Evolutionary conservation across 306 rosid genomes (phyloP), one percentile per base, ranked within the genome.

Genomic region (Amphicarpaea edgeworthii): DNA sequence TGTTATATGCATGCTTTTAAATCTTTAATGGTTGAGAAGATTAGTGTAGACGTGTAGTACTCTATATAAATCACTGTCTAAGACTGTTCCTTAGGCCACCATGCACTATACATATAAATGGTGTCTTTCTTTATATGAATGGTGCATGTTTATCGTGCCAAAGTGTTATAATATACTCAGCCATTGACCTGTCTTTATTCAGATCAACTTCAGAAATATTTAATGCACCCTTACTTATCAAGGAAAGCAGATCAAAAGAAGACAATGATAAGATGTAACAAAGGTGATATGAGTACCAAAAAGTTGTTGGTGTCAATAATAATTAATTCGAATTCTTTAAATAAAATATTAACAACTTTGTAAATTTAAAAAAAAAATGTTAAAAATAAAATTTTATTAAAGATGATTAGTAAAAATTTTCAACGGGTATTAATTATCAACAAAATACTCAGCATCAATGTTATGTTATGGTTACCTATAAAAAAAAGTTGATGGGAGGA

Each of bases 201-300:
- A 8, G 41, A 46, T 23, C 40, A 24, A n/a, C 54, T 34, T 34
- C 5, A 57, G 9, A 51, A 66, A 66, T 59, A 37, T 57, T 62
- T 34, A 15, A 20, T 30, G 57, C 71, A 46, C 4, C 57, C 40
- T 32, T 66, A 46, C 70, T 80, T 69, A 57, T 62, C 49, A 40
- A 57, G 46, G 37, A 74, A 50, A 51, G 45, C 23, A 32, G 53
- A 57, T 51, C 5, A 23, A 67, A 42, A 61, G 57, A 68, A 58
- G 32, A 46, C 26, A 15, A 6, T 55, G 38, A 68, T 55, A 5
- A 12, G 17, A 55, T 42, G 40, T 24, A 41, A 17, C 41, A 76
- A 76, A 75, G 71, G 40, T 45, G 32, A 73, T 1, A 2, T n/a
- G 8, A 42, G 30, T 1, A 59, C n/a, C n/a, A 15, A 57, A 55